Base-by-base conservation (phyloP, 257 asterid species). In the Ilex asprella region DNA sequence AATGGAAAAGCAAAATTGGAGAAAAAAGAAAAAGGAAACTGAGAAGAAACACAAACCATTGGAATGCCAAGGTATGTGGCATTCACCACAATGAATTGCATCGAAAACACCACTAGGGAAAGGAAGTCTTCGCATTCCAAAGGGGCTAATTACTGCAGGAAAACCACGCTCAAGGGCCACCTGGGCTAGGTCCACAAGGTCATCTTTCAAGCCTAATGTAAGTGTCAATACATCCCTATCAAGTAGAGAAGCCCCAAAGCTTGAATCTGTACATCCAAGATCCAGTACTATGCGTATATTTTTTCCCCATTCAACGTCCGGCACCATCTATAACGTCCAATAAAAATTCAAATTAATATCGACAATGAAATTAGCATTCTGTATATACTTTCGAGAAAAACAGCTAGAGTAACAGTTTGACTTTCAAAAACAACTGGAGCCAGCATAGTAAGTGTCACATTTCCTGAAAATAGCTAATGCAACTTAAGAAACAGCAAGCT, bases 231-330 rank as follows among this genome's bases (percentile, higher is more conserved):
- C 99, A 60, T 74, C 79, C 71, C 85, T 92, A 62, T 89, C 91
- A 39, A 83, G 82, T 64, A 92, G 81, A 66, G 86, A 71, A 69
- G 94, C 89, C 7, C 61, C 82, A 61, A 92, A 86, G 76, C 94
- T 89, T 51, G 97, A 92, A 75, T 92, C 97, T 67, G 68, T 79
- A 76, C 97, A 83, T 55, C 97, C 99, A 68, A 89, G 75, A 70
- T 92, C 97, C 65, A 92, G 90, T 65, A 85, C 84, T 46, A 85
- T 59, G 31, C 91, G 96, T 32, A 92, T 86, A 66, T 92, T 89
- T 73, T 85, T 89, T 55, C 99, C 99, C 99, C 97, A 92, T 76
- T 83, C 95, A 55, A 92, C 85, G 80, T 92, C 99, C 13, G 99
- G 99, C 60, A 81, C 99, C 96, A 92, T 89, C 99, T 92, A 80